Evolutionary conservation across 2,329 filamentous ascomycete species (phyloP).

Genomic region (Ophiocordyceps camponoti-leonardi): DNA sequence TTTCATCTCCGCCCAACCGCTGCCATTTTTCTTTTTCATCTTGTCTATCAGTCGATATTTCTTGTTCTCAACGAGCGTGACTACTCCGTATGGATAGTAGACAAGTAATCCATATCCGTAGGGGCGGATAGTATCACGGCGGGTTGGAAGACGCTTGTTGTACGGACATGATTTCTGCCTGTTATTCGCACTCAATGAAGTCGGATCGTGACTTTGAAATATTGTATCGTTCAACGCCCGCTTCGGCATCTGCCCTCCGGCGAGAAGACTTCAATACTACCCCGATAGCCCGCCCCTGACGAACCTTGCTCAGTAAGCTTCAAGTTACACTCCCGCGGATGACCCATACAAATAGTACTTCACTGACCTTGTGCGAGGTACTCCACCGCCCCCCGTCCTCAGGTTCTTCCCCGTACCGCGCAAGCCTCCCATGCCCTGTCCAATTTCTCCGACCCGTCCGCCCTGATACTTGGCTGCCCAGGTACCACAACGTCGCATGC

Average conservation of each 20-base stretch:
- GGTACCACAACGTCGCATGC: background rate
- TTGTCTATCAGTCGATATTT: background rate
- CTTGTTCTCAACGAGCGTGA: no score
- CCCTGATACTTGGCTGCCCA: background rate
- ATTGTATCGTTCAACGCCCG: background rate
- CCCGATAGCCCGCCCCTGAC: background rate
- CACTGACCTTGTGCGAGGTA: background rate
- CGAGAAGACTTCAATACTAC: background rate
- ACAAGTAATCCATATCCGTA: no score
- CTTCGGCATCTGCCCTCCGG: background rate
- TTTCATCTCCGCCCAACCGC: background rate
- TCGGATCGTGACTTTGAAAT: background rate
- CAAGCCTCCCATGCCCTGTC: background rate
- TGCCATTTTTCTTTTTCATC: background rate
- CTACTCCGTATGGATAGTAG: no score
- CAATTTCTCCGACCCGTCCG: background rate
- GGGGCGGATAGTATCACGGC: no score
- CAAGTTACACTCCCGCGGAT: background rate
- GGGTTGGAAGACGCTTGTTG: no score
- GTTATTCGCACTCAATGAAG: background rate
- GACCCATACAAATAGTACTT: background rate
- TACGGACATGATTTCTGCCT: no score
- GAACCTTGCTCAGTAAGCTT: background rate
- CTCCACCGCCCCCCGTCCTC: background rate
- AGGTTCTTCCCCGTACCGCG: background rate